Conservation (phyloP, 345 rosid genomes). For the Eucalyptus viminalis region DNA sequence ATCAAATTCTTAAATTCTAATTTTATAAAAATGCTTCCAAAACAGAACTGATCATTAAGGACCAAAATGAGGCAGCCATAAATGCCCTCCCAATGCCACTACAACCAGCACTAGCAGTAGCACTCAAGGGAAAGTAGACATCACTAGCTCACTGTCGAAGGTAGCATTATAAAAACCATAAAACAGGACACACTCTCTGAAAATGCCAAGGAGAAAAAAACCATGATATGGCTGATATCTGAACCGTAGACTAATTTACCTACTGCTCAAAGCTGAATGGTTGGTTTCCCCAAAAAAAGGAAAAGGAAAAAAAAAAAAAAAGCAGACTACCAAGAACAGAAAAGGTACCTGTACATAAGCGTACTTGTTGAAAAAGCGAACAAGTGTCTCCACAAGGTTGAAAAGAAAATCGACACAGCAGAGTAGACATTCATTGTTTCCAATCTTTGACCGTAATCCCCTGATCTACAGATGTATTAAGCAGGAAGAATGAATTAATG, state of each 20-base stretch:
- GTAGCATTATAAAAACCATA: neutral
- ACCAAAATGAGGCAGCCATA: neutral
- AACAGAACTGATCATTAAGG: neutral
- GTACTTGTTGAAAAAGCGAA: conserved; percentile 92
- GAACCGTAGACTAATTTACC: neutral
- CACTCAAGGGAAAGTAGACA: neutral
- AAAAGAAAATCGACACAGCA: conserved; percentile 92
- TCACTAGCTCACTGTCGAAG: neutral
- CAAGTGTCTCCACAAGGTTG: conserved; percentile 95
- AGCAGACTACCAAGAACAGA: neutral
- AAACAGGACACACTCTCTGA: neutral
- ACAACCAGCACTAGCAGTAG: neutral
- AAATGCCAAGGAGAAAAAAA: neutral
- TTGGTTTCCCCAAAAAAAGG: neutral
- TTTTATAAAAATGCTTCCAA: neutral
- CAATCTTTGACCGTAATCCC: conserved; percentile 90
- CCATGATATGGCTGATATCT: neutral
- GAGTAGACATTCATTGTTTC: conserved; percentile 89
- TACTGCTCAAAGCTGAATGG: neutral
- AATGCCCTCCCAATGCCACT: neutral
- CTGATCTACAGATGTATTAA: conserved; percentile 44
- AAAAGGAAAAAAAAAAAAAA: too few relatives aligned
- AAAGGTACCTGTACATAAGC: conserved; percentile 84
- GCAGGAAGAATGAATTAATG: neutral
- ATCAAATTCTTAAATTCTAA: neutral